Base-by-base conservation (phyloP, 1,139 yeast genomes). In the Meyerozyma elateridarum region DNA sequence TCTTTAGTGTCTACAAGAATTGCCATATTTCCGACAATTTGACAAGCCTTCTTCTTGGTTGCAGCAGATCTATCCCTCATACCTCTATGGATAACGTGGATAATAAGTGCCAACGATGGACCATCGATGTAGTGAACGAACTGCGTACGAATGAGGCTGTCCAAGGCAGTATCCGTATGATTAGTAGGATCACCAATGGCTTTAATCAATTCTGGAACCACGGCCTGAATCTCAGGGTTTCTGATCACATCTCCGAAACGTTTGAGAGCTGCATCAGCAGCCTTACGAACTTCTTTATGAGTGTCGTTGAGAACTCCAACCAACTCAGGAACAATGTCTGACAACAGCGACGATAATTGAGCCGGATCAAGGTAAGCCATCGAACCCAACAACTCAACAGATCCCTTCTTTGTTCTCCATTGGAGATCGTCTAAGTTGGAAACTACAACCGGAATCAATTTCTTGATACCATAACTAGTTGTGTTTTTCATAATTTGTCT, bases 91-190 rank as follows among this genome's bases (percentile, higher is more conserved):
- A 91, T 79, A 33, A 93, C 96, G 52, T 89, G 96, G 42, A 89
- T 85, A 36, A 91, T 87, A 48, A 93, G 71, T 1, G 99, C 98
- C 51, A 93, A 70, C 1, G 97, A 89, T 2, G 99, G 96, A 18
- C 97, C 96, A 62, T 93, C 99, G 43, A 93, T 91, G 55, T 89
- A 93, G 59, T 93, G 98, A 30, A 88, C 95, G 50, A 93, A 93
- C 49, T 91, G 94, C 1, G 98, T 93, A 49, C 77, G 79, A 41
- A 89, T 79, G 49, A 93, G 72, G 20, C 85, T 79, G 47, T 88
- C 95, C 37, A 93, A 67, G 0, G 98, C 97, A 5, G 64, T 77
- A 40, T 87, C 96, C 6, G 98, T 91, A 58, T 81, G 66, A 47
- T 76, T 82, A 0, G 96, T 84, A 26, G 98, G 97, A 51, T 93